phyloP scores from a whole-genome alignment of 257 asterid genomes.

The Petunia secreta region DNA sequence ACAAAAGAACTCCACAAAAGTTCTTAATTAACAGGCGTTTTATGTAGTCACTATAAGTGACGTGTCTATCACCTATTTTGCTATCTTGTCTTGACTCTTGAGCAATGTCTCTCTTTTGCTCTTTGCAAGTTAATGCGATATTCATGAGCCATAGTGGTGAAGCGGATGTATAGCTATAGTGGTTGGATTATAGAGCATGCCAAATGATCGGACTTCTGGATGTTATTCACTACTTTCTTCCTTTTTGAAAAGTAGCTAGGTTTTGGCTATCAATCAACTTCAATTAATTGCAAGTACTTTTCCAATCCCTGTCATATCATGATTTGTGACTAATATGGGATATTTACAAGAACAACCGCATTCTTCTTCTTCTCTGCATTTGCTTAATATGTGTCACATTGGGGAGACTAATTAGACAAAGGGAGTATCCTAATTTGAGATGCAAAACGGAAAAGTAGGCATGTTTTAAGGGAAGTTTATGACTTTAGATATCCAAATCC shows the following conservation, averaged over 20 bases:
- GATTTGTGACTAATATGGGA: not conserved
- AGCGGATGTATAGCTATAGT: not conserved
- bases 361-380: constrained; percentile 20
- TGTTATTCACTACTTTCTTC: not conserved
- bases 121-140: not conserved
- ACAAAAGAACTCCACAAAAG: not conserved
- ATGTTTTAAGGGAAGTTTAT: not conserved
- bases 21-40: not conserved
- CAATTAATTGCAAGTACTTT: not conserved
- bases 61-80: not conserved
- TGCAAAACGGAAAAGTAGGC: constrained; percentile 18
- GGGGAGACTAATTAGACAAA: not conserved
- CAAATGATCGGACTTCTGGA: not conserved
- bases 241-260: not conserved
- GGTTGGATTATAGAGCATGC: not conserved
- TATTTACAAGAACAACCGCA: not conserved
- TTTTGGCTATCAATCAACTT: constrained; percentile 7
- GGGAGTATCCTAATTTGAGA: not conserved
- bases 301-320: not conserved
- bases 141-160: not conserved
- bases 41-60: not conserved
- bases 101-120: not conserved
- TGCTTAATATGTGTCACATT: constrained; percentile 20
- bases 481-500: not conserved
- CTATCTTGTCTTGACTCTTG: too few relatives aligned